These are phyloP conservation scores for Anisodus acutangulus DNA, from an alignment of 257 asterid genomes.

Conservation along the genomic window DNA sequence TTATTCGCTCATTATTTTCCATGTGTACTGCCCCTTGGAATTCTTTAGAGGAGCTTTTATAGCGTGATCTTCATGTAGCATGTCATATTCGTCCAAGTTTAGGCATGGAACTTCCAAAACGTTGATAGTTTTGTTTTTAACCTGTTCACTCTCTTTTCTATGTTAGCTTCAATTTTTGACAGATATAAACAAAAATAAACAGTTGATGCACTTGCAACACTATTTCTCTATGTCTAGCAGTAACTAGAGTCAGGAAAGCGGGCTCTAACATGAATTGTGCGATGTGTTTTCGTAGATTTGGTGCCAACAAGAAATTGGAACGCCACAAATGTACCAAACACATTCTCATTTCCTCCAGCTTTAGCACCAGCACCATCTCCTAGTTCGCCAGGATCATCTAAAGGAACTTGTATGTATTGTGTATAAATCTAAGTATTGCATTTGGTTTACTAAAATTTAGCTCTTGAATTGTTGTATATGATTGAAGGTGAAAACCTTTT, in stretches of 20 bases:
- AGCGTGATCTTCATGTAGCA: too few species aligned
- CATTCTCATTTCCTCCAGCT: neutral
- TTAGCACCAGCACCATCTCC: slow-evolving; percentile 12
- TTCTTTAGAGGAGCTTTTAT: too few species aligned
- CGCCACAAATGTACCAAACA: neutral
- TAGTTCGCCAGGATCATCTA: neutral
- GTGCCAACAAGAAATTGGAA: neutral
- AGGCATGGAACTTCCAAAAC: too few species aligned
- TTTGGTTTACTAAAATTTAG: neutral
- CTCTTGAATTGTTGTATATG: neutral
- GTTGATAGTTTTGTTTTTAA: too few species aligned
- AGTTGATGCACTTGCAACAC: neutral
- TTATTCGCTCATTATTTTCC: too few species aligned
- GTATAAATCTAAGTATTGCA: neutral
- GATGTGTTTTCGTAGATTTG: neutral
- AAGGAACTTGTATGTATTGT: slow-evolving; percentile 22
- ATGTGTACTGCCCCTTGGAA: too few species aligned
- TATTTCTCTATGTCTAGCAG: neutral
- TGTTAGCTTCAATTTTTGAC: too few species aligned
- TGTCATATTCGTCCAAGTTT: too few species aligned
- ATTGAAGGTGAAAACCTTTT: neutral
- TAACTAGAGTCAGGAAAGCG: neutral
- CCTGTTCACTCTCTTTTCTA: too few species aligned
- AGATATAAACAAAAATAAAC: neutral
- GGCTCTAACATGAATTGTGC: neutral